Evolutionary conservation across 2,329 filamentous ascomycete genomes (phyloP), one percentile per base, ranked within the genome.

Genomic region (Fusarium circinatum): DNA sequence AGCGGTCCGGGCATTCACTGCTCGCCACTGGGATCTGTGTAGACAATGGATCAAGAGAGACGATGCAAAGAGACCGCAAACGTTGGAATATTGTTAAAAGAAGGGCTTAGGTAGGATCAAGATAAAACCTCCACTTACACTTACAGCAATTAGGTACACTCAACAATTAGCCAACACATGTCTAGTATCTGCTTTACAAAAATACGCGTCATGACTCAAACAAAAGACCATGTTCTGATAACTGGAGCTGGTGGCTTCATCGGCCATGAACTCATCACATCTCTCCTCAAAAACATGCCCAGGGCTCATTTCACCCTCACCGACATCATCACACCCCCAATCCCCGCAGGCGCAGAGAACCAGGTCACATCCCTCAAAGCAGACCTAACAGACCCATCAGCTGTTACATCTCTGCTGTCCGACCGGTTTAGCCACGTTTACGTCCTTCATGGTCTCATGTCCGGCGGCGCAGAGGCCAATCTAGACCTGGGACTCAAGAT

Each of bases 221-320:
- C 51, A 32, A 62, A 65, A 28, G 64, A 77, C 12, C 28, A 57
- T 1, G 84, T 92, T 42, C 86, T 92, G 75, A 90, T 92, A 73
- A 92, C 90, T 8, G 90, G 90, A 24, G 90, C 86, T 10, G 88
- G 88, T 55, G 90, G 90, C 65, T 92, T 92, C 78, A 88, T 92
- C 58, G 90, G 90, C 76, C 90, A 91, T 79, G 85, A 88, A 44
- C 85, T 92, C n/a, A 87, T 89, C 4, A 83, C 84, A 62, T 85
- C 88, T 38, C 84, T 92, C 5, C 82, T 92, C 32, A 82, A 85
- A 32, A 76, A 79, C 4, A 75, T 78, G 20, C 65, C 75, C 10
- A 62, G 70, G 3, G 63, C 85, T 24, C 82, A 84, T 58, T 81
- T 92, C 61, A 85, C 86, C 49, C 82, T 91, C 36, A 89, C 88